phyloP scores from a whole-genome alignment of 2,329 filamentous ascomycete genomes.

The Colletotrichum cuscutae region DNA sequence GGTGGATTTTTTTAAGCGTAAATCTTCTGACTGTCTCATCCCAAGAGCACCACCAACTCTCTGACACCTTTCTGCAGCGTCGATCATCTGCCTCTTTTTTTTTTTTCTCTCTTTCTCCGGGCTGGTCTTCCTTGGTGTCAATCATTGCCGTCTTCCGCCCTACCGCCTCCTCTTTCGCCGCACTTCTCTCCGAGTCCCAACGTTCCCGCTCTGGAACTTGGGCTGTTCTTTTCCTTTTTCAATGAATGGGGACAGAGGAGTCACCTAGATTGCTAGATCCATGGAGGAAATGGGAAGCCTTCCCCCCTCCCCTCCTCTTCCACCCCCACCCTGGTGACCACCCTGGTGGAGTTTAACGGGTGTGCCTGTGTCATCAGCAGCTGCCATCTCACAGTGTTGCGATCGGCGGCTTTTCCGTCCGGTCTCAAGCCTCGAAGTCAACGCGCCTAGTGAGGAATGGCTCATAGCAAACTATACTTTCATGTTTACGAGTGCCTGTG shows the following conservation, averaged over 20 bases:
- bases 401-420: constrained; percentile 24
- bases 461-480: constrained; percentile 11
- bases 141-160: not conserved
- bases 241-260: not conserved
- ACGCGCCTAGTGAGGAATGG: not conserved
- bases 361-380: constrained; percentile 14
- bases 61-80: constrained; percentile 29
- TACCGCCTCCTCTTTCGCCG: not conserved
- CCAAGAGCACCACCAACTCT: constrained; percentile 2
- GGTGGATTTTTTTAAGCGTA: constrained; percentile 29
- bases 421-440: constrained; percentile 19
- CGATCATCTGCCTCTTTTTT: constrained; percentile 10
- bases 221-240: not conserved
- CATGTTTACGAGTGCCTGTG: not conserved
- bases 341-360: not conserved
- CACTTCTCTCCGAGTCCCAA: not conserved
- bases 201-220: not conserved
- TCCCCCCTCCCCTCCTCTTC: not conserved
- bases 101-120: not conserved
- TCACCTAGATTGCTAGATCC: no score
- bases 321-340: not conserved
- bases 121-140: not conserved
- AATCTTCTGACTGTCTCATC: constrained; percentile 25
- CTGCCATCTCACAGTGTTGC: constrained; percentile 15
- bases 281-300: not conserved